Base-by-base conservation (phyloP, 2,329 filamentous ascomycete genomes). In the Blastomyces parvus region DNA sequence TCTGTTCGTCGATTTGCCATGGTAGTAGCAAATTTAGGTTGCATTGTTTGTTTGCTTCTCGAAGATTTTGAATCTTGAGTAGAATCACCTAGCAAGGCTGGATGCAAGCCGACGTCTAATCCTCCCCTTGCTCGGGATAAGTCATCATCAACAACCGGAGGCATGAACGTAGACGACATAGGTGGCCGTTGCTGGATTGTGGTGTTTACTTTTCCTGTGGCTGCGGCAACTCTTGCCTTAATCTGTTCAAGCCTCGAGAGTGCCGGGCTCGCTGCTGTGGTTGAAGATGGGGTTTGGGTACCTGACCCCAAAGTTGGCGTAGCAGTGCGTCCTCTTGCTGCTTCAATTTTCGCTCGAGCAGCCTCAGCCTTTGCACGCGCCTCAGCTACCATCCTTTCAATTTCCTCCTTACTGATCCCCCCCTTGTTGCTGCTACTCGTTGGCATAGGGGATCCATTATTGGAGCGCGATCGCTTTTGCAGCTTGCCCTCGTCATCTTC, bases 171-270 rank as follows among this genome's bases (percentile, higher is more conserved):
- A 30, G 71, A 68, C 30, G 73, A 72, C 36, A 72, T 64, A n/a
- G 76, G 71, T 65, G 78, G 66, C 80, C 84, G 75, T 74, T 78
- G 74, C 68, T 78, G 71, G n/a, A 76, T 70, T 25, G 76, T 67
- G 22, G 76, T 68, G 46, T 74, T 75, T 50, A 77, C 75, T 70
- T 78, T 80, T 38, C 78, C 79, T 57, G 90, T 88, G 61, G 89
- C 89, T 59, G 89, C 89, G 58, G 88, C 88, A 14, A 94, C 88
- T 69, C 90, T 84, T 30, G 89, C 89, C 74, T 88, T 92, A 72
- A 95, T 83, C 53, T 88, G 87, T 58, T 90, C 90, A 67, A 93
- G 84, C 81, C 75, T 90, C 82, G 71, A 87, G 81, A 66, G 84
- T 82, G 71, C 84, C 27, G 77, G 66, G 56, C 70, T 69, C 36